Evolutionary conservation across 768 basidiomycete genomes (phyloP).

Genomic region (Suillus brevipes): DNA sequence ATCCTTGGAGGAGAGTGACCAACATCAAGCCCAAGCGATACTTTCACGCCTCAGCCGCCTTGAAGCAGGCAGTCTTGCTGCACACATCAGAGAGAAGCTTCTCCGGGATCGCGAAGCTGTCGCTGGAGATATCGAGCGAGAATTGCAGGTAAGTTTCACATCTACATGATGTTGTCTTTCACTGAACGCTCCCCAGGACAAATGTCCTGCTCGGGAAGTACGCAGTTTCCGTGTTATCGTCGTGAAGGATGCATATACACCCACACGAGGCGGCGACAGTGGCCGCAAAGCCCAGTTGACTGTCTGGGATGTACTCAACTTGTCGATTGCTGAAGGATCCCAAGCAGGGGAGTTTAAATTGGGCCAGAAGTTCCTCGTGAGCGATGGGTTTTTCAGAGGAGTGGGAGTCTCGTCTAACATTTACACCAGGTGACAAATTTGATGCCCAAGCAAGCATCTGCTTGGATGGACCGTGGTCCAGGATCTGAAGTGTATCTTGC

Average conservation of each 20-base stretch:
- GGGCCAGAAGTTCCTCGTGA: constrained; percentile 69
- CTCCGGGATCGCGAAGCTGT: constrained; percentile 50
- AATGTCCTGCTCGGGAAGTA: constrained; percentile 74
- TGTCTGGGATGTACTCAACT: constrained; percentile 72
- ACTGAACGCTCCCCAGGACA: constrained; percentile 36
- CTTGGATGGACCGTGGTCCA: constrained; percentile 68
- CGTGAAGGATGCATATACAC: constrained; percentile 54
- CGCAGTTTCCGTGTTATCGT: constrained; percentile 75
- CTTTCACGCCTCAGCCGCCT: constrained; percentile 40
- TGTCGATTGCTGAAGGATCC: constrained; percentile 53
- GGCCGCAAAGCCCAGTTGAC: constrained; percentile 74
- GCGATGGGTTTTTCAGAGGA: constrained; percentile 19
- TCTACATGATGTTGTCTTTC: not conserved
- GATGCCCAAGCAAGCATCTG: constrained; percentile 60
- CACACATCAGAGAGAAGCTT: constrained; percentile 48
- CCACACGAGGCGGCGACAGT: constrained; percentile 47
- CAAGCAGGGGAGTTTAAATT: constrained; percentile 50
- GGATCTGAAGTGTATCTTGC: constrained; percentile 71
- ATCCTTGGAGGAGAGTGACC: constrained; percentile 53
- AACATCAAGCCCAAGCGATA: constrained; percentile 42
- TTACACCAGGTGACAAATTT: constrained; percentile 56
- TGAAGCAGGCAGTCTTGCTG: constrained; percentile 67
- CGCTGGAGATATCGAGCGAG: constrained; percentile 64
- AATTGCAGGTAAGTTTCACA: constrained; percentile 60
- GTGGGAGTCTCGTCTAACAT: not conserved